Percentiles rank a stretch among this genome's conserved stretches.
These are phyloP conservation scores for Heliosperma pusillum DNA, from an alignment of 148 eudicot genomes.

Conservation along the genomic window DNA sequence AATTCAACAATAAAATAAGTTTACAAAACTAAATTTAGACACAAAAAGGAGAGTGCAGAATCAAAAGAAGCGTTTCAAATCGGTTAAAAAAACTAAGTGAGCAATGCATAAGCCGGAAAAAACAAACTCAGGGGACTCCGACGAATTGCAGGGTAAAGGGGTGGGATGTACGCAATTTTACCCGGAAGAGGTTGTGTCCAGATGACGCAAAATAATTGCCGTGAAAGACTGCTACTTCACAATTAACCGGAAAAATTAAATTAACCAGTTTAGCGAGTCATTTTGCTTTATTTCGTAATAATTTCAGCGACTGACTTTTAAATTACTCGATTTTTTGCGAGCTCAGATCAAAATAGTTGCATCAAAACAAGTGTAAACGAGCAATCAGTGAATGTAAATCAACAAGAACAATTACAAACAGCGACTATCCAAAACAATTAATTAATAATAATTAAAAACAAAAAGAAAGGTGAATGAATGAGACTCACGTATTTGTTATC, in stretches of 20 bases:
- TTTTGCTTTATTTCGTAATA: not conserved
- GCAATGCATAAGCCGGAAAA: too few species aligned
- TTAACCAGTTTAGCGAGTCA: not conserved
- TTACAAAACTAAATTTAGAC: too few species aligned
- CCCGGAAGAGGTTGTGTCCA: too few species aligned
- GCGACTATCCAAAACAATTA: not conserved
- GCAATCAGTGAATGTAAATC: not conserved
- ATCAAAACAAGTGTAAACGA: not conserved
- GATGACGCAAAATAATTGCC: too few species aligned
- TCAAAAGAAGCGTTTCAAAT: too few species aligned
- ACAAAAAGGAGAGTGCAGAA: too few species aligned
- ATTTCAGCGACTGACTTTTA: not conserved
- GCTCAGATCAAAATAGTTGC: not conserved
- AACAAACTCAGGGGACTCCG: too few species aligned
- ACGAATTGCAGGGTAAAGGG: too few species aligned
- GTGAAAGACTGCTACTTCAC: not conserved
- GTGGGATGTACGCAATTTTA: too few species aligned
- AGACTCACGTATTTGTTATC: slow-evolving; percentile 84
- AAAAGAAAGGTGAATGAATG: not conserved
- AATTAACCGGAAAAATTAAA: not conserved
- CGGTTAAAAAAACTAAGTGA: too few species aligned
- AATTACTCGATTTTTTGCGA: not conserved
- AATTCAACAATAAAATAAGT: too few species aligned
- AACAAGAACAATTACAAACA: not conserved
- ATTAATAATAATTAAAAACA: not conserved